Base-by-base conservation (phyloP, 2,329 filamentous ascomycete species). In the Trichoderma atrobrunneum region DNA sequence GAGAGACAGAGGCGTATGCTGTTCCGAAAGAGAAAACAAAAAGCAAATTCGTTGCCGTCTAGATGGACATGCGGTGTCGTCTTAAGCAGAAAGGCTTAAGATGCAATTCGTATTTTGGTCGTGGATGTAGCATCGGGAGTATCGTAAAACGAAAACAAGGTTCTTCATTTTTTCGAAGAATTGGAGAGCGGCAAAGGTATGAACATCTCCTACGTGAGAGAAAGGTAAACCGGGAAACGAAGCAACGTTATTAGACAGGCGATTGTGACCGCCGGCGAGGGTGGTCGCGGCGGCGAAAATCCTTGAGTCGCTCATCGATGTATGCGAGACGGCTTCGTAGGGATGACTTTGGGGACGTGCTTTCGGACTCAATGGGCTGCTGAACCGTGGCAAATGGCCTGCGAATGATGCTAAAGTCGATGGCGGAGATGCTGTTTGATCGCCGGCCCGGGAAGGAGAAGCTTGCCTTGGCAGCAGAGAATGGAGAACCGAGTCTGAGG, bases 391-490 rank as follows among this genome's bases (percentile, higher is more conserved):
- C 86, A 78, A 88, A 90, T 2, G 87, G 87, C 32, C 85, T 84
- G 5, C 84, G 83, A 71, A 85, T 79, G 67, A 83, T 79, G 24
- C 82, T 81, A 64, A 84, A 75, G 62, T 86, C 84, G 39, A 88
- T 81, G 54, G 81, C 82, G 14, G 81, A 80, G 3, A 84, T 82
- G 74, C 86, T 85, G 36, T 83, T 85, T 30, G 84, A 85, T 34
- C 87, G 78, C 54, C 89, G 85, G 72, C 87, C 88, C n/a, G 89
- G 89, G 74, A 90, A 89, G 60, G 89, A 90, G 76, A 88, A 85
- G 78, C 86, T 89, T 14, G 85, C 83, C 70, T 79, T 82, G 11
- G 83, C 78, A 39, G 83, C 83, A 8, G 84, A 81, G 74, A 91
- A 91, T 0, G 89, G 89, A 6, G 89, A 91, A 34, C 89, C 87